Evolutionary conservation across 768 basidiomycete genomes (phyloP).

Genomic region (Termitomyces sp.): DNA sequence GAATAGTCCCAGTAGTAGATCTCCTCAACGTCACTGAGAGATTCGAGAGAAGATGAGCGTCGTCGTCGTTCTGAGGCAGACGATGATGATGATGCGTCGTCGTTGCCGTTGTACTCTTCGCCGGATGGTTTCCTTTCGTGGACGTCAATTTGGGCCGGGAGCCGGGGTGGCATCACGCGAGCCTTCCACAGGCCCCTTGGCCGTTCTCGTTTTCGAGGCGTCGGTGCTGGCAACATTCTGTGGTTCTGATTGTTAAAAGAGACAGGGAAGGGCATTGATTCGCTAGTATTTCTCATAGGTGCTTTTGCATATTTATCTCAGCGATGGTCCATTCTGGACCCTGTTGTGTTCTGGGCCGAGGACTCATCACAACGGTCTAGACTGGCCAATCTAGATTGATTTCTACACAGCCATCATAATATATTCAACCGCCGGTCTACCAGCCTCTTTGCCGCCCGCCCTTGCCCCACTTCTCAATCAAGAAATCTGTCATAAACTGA

Average conservation of each 20-base stretch:
- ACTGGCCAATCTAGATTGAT: constrained; percentile 13
- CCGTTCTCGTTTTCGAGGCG: constrained; percentile 23
- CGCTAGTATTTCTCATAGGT: constrained; percentile 13
- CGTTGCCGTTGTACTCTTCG: constrained; percentile 17
- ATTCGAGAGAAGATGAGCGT: constrained; percentile 13
- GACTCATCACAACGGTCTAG: constrained; percentile 12
- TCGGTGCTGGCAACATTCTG: constrained; percentile 17
- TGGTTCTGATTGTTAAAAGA: constrained; percentile 19
- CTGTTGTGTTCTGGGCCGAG: constrained; percentile 13
- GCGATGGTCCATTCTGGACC: constrained; percentile 18
- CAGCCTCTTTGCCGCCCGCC: constrained; percentile 65
- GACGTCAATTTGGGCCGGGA: constrained; percentile 16
- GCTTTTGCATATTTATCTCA: constrained; percentile 22
- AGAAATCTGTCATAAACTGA: constrained; percentile 80
- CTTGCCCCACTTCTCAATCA: constrained; percentile 93
- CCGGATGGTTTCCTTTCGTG: constrained; percentile 20
- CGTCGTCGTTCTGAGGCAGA: constrained; percentile 11
- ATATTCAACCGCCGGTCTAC: constrained; percentile 25
- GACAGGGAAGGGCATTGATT: constrained; percentile 27
- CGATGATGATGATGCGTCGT: constrained; percentile 19
- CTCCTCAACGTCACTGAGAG: constrained; percentile 19
- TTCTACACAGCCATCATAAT: neutral
- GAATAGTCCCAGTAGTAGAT: constrained; percentile 34
- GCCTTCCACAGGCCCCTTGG: constrained; percentile 46
- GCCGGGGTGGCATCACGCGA: constrained; percentile 33